Base-by-base conservation (phyloP, 2,329 filamentous ascomycete genomes). In the Shiraia bambusicola region DNA sequence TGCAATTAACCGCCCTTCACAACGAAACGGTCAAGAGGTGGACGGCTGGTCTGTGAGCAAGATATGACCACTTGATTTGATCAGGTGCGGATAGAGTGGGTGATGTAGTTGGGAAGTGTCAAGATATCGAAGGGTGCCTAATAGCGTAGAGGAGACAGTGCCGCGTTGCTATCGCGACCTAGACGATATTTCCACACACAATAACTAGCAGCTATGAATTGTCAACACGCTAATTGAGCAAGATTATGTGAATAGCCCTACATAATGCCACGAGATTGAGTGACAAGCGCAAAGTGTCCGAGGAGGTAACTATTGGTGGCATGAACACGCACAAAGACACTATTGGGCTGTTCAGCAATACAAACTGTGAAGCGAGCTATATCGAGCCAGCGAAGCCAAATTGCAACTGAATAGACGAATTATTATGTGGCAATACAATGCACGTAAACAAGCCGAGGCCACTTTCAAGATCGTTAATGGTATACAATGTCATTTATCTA, bases 241-340 rank as follows among this genome's bases (percentile, higher is more conserved):
- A 30, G 19, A 37, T 40, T 39, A 34, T 34, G 45, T 46, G 40
- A 53, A 52, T 39, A 34, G 12, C 22, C 37, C 48, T 52, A 58
- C 47, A 51, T 29, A 37, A 52, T 53, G 59, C 63, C 61, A 65
- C 61, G 55, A 54, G 43, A 45, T 46, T 45, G 36, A 42, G 31
- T 37, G 40, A 46, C 34, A 45, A 50, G 38, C 48, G 39, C 45
- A 37, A 34, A 38, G 40, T 36, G 38, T 27, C 30, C 30, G 34
- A 41, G 39, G 38, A 37, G 40, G 49, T 42, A 45, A 37, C 39
- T 37, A 42, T 50, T 50, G 52, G 39, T 52, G 48, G 49, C 52
- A 58, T 55, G 54, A 42, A 49, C 56, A 57, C 7, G 37, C 42
- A 56, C 63, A 65, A 66, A 65, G 61, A 63, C 54, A 55, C 59